Conservation (phyloP, 2,329 filamentous ascomycete genomes). For the Ceratocystis ficicola region DNA sequence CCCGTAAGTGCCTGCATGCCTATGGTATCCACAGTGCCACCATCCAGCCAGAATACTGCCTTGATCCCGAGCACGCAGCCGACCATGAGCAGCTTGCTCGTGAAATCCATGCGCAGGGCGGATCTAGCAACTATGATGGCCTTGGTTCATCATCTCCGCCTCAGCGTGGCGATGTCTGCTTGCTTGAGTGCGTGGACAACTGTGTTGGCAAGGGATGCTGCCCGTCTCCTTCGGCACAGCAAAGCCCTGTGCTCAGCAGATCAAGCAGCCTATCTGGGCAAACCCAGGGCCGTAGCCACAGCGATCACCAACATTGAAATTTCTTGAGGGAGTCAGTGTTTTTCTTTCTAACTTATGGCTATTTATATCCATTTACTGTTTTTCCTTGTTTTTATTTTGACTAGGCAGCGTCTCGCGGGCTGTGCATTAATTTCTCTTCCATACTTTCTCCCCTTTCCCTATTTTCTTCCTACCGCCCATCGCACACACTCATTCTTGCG, state of each 20-base stretch:
- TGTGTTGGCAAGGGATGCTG: constrained; percentile 39
- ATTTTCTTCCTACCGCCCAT: neutral
- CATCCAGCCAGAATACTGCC: constrained; percentile 83
- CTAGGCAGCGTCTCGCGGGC: neutral
- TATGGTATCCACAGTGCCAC: constrained; percentile 96
- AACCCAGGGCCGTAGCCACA: constrained; percentile 18
- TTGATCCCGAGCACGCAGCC: constrained; percentile 38
- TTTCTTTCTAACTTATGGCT: neutral
- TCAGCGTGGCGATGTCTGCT: constrained; percentile 30
- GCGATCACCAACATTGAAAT: constrained; percentile 14
- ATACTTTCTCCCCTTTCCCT: neutral
- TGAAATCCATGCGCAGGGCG: constrained; percentile 30
- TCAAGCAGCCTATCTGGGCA: constrained; percentile 15
- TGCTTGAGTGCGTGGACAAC: constrained; percentile 42
- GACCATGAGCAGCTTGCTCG: constrained; percentile 31
- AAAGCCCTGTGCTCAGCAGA: constrained; percentile 19
- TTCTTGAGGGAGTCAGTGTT: neutral
- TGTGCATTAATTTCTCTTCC: neutral
- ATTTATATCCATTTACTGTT: neutral
- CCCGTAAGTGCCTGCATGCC: constrained; percentile 78
- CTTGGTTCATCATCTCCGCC: constrained; percentile 27
- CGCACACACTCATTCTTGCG: neutral
- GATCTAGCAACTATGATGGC: constrained; percentile 27
- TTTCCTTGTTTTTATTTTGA: neutral
- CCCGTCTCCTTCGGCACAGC: constrained; percentile 23